Conservation (phyloP, 768 basidiomycete genomes). For the Chlorophyllum brunneum region DNA sequence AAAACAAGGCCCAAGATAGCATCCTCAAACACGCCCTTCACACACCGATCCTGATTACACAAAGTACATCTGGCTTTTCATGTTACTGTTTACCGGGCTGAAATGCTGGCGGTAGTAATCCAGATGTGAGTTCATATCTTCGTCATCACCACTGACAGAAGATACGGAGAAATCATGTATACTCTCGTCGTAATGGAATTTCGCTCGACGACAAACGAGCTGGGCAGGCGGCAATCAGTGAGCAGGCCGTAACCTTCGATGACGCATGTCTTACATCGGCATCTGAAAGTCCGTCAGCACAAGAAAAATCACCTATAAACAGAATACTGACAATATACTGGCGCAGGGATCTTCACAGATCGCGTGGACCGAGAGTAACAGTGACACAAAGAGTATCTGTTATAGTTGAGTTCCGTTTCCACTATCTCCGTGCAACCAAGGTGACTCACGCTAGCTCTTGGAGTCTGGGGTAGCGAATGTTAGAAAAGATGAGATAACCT, state of each 20-base stretch:
- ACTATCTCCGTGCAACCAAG: no score
- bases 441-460: constrained; percentile 11
- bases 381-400: constrained; percentile 50
- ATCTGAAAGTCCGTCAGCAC: constrained; percentile 1
- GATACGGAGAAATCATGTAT: constrained; percentile 29
- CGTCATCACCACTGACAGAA: constrained; percentile 29
- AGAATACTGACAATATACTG: constrained; percentile 56
- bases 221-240: constrained; percentile 17
- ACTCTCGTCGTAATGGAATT: constrained; percentile 43
- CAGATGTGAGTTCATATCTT: constrained; percentile 16
- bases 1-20: neutral
- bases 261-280: constrained; percentile 5
- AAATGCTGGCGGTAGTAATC: constrained; percentile 32
- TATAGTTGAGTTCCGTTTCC: neutral
- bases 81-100: constrained; percentile 22
- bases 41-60: constrained; percentile 20
- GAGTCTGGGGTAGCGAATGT: neutral
- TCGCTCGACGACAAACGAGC: constrained; percentile 53
- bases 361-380: constrained; percentile 66
- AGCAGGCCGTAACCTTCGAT: neutral
- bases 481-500: neutral
- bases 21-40: no score
- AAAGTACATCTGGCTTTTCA: constrained; percentile 28
- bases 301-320: neutral
- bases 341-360: constrained; percentile 72